Evolutionary conservation across 2,329 filamentous ascomycete genomes (phyloP).

Genomic region (Penicillium glabrum): DNA sequence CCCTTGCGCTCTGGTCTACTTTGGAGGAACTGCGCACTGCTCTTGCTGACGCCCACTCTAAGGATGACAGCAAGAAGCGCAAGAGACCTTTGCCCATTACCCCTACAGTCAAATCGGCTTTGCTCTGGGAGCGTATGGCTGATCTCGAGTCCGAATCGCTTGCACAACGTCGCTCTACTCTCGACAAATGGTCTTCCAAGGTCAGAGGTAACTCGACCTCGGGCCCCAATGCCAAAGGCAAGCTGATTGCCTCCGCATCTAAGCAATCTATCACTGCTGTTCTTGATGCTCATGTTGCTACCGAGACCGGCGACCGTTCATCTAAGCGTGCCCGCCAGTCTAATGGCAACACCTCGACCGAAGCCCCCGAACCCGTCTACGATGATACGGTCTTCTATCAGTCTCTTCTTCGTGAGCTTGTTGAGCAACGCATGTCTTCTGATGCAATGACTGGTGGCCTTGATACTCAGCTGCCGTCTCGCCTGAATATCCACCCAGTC

Average conservation of each 20-base stretch:
- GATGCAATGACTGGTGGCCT: conserved; percentile 48
- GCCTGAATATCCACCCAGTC: conserved; percentile 38
- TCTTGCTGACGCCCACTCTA: conserved; percentile 38
- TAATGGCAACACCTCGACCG: conserved; percentile 8
- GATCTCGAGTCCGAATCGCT: conserved; percentile 61
- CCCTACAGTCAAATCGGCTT: conserved; percentile 54
- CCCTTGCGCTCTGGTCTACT: conserved; percentile 79
- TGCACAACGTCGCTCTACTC: conserved; percentile 65
- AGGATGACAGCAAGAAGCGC: conserved; percentile 39
- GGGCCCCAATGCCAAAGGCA: conserved; percentile 58
- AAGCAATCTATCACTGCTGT: conserved; percentile 52
- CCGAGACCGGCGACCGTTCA: conserved; percentile 35
- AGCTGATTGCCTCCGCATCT: conserved; percentile 57
- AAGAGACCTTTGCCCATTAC: conserved; percentile 54
- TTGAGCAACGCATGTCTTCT: conserved; percentile 78
- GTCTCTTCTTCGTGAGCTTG: conserved; percentile 84
- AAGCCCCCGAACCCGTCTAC: conserved; percentile 63
- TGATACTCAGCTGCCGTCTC: conserved; percentile 39
- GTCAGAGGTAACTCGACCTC: conserved; percentile 57
- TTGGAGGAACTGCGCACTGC: conserved; percentile 47
- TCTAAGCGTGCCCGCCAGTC: conserved; percentile 32
- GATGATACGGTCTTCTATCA: conserved; percentile 97
- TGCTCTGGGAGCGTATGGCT: conserved; percentile 72
- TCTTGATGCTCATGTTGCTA: conserved; percentile 46
- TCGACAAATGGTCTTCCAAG: conserved; percentile 90